These are phyloP conservation scores for Cercophora sp. DNA, from an alignment of 495 filamentous ascomycete genomes.

Conservation along the genomic window DNA sequence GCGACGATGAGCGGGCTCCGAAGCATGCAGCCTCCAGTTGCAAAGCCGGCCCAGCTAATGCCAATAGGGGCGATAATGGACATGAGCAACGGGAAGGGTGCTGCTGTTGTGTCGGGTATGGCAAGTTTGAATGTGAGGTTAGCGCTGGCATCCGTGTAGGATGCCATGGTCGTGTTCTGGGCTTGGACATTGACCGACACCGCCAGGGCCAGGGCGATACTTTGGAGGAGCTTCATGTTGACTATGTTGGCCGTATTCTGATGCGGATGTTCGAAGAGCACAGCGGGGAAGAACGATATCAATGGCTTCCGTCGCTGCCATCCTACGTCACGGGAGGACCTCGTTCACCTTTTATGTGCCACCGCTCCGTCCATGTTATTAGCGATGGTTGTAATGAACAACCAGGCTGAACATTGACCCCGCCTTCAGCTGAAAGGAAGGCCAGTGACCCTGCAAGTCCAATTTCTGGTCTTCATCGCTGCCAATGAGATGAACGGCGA, in stretches of 20 bases:
- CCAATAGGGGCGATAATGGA: background rate
- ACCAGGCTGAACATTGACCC: too few relatives aligned
- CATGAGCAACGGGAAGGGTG: background rate
- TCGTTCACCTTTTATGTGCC: too few relatives aligned
- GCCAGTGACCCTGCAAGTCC: too few relatives aligned
- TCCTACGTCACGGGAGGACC: too few relatives aligned
- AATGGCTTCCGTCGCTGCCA: background rate
- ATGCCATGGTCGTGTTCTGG: background rate
- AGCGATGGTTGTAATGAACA: too few relatives aligned
- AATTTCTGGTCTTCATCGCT: too few relatives aligned
- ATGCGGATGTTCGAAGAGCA: background rate
- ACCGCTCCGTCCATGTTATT: too few relatives aligned
- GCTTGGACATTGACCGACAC: background rate
- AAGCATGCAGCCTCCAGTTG: background rate
- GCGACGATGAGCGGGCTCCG: background rate
- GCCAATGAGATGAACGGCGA: too few relatives aligned
- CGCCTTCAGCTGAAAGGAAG: too few relatives aligned
- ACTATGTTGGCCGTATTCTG: too few relatives aligned
- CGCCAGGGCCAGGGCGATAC: background rate
- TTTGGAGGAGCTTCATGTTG: background rate
- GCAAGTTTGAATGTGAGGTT: background rate
- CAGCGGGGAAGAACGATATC: background rate
- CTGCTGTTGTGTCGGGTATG: background rate
- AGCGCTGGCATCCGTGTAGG: background rate
- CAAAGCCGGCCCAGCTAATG: background rate